Percentiles rank a stretch among this genome's conserved stretches.
Evolutionary conservation across 805 yeast species (phyloP).

Genomic region (Metschnikowia noctiluminum): DNA sequence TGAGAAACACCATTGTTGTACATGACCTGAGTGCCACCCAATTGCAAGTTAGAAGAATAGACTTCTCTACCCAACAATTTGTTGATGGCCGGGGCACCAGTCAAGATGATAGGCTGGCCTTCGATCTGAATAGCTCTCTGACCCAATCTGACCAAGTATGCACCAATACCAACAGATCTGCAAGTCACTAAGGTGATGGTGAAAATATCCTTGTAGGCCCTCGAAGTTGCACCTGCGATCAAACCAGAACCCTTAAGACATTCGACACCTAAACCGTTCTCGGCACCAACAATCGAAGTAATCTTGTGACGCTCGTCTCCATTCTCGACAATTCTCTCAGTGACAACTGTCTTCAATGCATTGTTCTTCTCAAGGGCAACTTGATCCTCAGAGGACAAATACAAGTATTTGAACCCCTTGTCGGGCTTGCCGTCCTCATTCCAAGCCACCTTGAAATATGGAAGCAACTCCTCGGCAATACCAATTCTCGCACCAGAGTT

Average conservation of each 20-base stretch:
- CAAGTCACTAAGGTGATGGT: slow-evolving; percentile 98
- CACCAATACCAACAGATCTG: slow-evolving; percentile 99
- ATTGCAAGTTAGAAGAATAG: slow-evolving; percentile 91
- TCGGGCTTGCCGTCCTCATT: slow-evolving; percentile 67
- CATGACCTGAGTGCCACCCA: slow-evolving; percentile 99
- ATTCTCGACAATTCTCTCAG: slow-evolving; percentile 76
- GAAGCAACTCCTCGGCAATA: slow-evolving; percentile 92
- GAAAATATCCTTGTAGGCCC: slow-evolving; percentile 96
- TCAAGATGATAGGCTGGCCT: slow-evolving; percentile 96
- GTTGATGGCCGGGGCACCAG: slow-evolving; percentile 99
- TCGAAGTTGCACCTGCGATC: slow-evolving; percentile 97
- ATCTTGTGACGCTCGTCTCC: slow-evolving; percentile 84
- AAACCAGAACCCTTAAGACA: slow-evolving; percentile 97
- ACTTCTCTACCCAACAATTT: slow-evolving; percentile 96
- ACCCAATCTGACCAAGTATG: slow-evolving; percentile 95
- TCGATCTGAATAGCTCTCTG: slow-evolving; percentile 98
- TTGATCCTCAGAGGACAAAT: slow-evolving; percentile 67
- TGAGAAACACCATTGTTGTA: slow-evolving; percentile 98
- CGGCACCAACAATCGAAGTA: slow-evolving; percentile 84
- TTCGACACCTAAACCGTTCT: slow-evolving; percentile 97
- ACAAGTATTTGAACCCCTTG: slow-evolving; percentile 88
- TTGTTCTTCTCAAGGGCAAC: slow-evolving; percentile 55
- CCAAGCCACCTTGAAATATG: slow-evolving; percentile 91
- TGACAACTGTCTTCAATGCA: slow-evolving; percentile 58
- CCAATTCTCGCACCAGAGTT: slow-evolving; percentile 99